Conservation (phyloP, 371 early-diverging fungal species). For the Syncephalastrum contaminatum region DNA sequence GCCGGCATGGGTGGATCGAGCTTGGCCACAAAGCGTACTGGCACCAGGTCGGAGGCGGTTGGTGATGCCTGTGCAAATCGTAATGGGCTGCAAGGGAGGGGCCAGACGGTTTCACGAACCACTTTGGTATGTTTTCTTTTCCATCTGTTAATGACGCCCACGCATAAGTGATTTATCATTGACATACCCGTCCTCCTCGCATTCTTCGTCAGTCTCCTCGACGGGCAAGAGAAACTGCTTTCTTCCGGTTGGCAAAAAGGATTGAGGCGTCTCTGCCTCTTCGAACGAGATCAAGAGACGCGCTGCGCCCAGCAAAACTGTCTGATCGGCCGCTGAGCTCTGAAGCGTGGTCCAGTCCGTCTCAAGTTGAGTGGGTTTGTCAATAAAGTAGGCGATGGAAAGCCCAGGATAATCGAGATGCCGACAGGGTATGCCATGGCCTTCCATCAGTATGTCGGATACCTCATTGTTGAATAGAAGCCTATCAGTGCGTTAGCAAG, state of each 20-base stretch:
- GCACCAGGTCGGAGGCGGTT: constrained; percentile 13
- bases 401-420: constrained; percentile 55
- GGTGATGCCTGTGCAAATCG: constrained; percentile 31
- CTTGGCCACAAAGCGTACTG: constrained; percentile 40
- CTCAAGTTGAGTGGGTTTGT: constrained; percentile 25
- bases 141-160: too few relatives aligned
- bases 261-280: constrained; percentile 24
- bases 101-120: constrained; percentile 26
- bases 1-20: constrained; percentile 40
- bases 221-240: constrained; percentile 26
- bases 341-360: constrained; percentile 33
- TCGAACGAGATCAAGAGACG: constrained; percentile 38
- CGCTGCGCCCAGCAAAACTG: neutral
- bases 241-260: constrained; percentile 27
- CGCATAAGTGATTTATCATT: too few relatives aligned
- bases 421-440: constrained; percentile 55
- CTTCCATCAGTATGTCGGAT: constrained; percentile 41
- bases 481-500: too few relatives aligned
- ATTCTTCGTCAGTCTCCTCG: constrained; percentile 32
- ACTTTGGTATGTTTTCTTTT: constrained; percentile 29
- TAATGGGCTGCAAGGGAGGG: constrained; percentile 7
- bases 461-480: too few relatives aligned
- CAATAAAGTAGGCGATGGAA: constrained; percentile 57
- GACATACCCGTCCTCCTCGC: constrained; percentile 16
- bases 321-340: too few relatives aligned